phyloP scores from a whole-genome alignment of 164 flowering plant genomes.

The Nymphaea thermarum region DNA sequence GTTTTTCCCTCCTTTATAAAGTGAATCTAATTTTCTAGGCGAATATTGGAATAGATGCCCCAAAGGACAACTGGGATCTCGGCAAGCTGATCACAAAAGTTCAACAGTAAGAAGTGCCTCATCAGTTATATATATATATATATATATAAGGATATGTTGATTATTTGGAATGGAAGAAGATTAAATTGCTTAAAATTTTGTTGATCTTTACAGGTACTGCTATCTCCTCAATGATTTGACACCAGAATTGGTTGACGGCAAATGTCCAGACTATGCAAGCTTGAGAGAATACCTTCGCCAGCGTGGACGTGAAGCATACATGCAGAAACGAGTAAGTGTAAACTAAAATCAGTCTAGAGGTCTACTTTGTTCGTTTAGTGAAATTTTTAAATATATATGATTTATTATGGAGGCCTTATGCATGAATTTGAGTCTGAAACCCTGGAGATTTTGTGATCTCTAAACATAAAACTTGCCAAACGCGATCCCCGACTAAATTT shows the following conservation, averaged over 20 bases:
- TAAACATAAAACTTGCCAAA: neutral
- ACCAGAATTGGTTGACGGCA: conserved; percentile 51
- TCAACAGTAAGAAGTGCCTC: conserved; percentile 60
- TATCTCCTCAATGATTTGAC: conserved; percentile 81
- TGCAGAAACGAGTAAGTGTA: conserved; percentile 70
- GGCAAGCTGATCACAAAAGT: conserved; percentile 83
- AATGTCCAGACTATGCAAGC: conserved; percentile 63
- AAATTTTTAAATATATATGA: no score
- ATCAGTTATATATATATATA: no score
- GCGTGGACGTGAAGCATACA: conserved; percentile 87
- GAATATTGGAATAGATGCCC: conserved; percentile 78
- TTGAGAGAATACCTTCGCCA: conserved; percentile 57
- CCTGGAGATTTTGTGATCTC: neutral
- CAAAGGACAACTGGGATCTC: conserved; percentile 89
- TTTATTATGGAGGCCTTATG: no score
- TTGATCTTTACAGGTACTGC: conserved; percentile 63
- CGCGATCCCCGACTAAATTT: no score
- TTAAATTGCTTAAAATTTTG: neutral
- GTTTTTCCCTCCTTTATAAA: neutral
- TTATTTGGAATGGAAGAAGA: no score
- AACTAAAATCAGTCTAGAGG: neutral
- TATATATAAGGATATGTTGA: no score
- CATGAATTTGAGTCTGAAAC: no score
- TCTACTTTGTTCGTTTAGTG: no score
- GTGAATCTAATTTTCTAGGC: conserved; percentile 33